phyloP scores from a whole-genome alignment of 2,329 filamentous ascomycete genomes.

The Plectosphaerella cucumerina region DNA sequence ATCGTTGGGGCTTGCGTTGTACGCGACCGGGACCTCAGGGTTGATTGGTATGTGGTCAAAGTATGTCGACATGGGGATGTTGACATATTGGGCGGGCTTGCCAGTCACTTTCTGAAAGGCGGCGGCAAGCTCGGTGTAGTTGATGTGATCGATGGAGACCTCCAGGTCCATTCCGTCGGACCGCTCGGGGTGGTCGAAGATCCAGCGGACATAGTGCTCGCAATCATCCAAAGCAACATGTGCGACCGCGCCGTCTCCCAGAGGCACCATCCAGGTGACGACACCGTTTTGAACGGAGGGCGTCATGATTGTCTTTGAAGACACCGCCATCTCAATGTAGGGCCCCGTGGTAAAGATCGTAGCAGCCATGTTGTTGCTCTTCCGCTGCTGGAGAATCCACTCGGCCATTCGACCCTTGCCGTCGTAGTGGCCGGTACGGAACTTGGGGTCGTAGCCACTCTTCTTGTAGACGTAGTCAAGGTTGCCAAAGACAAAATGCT shows the following conservation, averaged over 20 bases:
- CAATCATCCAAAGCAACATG: slow-evolving; percentile 43
- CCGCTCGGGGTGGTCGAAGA: slow-evolving; percentile 40
- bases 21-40: slow-evolving; percentile 7
- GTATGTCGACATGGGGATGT: slow-evolving; percentile 29
- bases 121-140: slow-evolving; percentile 31
- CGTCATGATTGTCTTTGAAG: slow-evolving; percentile 29
- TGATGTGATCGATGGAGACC: slow-evolving; percentile 36
- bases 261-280: slow-evolving; percentile 35
- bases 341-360: slow-evolving; percentile 36
- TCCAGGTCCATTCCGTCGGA: slow-evolving; percentile 41
- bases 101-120: slow-evolving; percentile 40
- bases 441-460: slow-evolving; percentile 38
- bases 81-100: slow-evolving; percentile 32
- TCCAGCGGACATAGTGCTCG: slow-evolving; percentile 40
- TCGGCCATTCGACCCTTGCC: slow-evolving; percentile 39
- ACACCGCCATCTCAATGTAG: slow-evolving; percentile 41
- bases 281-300: slow-evolving; percentile 33
- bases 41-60: slow-evolving; percentile 9
- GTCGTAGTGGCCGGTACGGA: slow-evolving; percentile 44
- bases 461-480: slow-evolving; percentile 46
- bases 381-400: slow-evolving; percentile 36
- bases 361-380: neutral
- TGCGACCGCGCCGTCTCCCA: slow-evolving; percentile 33
- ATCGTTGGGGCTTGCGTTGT: slow-evolving; percentile 25
- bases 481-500: slow-evolving; percentile 42